A percentile compares a stretch with the other conserved stretches of the same genome.
Evolutionary conservation across 306 rosid genomes (phyloP).

Genomic region (Acacia crassicarpa): DNA sequence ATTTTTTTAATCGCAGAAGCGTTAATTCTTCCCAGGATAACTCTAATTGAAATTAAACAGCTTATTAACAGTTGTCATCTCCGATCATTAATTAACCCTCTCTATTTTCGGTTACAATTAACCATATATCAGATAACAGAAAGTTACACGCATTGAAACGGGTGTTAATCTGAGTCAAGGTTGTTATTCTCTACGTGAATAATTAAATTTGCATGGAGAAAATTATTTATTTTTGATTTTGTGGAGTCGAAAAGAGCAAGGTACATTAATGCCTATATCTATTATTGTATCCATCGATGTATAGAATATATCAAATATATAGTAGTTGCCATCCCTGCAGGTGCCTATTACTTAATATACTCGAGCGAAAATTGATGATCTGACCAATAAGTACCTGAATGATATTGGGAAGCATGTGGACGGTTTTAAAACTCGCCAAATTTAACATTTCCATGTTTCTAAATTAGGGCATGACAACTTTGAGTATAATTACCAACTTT

Average conservation of each 20-base stretch:
- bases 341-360: not conserved
- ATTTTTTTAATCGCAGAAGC: not conserved
- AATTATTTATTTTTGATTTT: not conserved
- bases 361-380: not conserved
- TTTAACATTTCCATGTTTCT: not conserved
- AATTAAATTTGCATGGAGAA: not conserved
- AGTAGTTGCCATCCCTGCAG: not conserved
- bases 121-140: not conserved
- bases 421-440: conserved; percentile 16
- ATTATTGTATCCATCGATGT: not conserved
- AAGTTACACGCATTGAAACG: not conserved
- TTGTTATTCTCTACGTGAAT: not conserved
- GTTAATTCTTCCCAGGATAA: not conserved
- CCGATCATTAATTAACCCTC: not conserved
- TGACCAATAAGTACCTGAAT: not conserved
- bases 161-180: not conserved
- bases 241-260: not conserved
- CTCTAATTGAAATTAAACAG: not conserved
- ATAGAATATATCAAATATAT: not conserved
- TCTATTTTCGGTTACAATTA: not conserved
- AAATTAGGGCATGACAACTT: conserved; percentile 8
- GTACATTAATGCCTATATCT: not conserved
- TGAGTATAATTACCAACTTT: conserved; percentile 20
- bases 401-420: conserved; percentile 4
- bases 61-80: not conserved